Percentiles rank a stretch among this genome's conserved stretches.
Evolutionary conservation across 345 rosid species (phyloP).

Genomic region (Boechera divaricarpa): DNA sequence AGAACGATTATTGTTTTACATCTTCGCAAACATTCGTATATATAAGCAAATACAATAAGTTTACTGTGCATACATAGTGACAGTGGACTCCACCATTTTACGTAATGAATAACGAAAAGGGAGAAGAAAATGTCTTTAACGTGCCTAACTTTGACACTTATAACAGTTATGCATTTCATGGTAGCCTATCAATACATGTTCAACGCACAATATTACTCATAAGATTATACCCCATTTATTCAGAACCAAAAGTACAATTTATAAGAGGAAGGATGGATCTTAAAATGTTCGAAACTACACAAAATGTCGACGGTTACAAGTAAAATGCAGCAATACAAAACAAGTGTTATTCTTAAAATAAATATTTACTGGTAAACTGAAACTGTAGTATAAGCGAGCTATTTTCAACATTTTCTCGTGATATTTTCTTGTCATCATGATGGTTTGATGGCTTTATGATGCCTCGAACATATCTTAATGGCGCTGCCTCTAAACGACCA

Average conservation of each 20-base stretch:
- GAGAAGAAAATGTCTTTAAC: too few species aligned
- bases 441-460: background rate
- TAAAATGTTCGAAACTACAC: background rate
- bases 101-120: too few species aligned
- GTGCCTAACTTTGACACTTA: too few species aligned
- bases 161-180: background rate
- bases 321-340: background rate
- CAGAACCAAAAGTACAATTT: background rate
- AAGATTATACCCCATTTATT: background rate
- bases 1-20: too few species aligned
- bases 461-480: background rate
- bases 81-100: too few species aligned
- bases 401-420: too few species aligned
- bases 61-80: too few species aligned
- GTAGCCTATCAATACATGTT: background rate
- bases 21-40: too few species aligned
- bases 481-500: background rate
- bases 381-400: too few species aligned
- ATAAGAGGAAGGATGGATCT: background rate
- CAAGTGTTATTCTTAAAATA: too few species aligned
- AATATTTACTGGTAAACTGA: too few species aligned
- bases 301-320: background rate
- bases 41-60: too few species aligned
- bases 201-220: background rate
- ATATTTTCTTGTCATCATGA: background rate